Percentiles rank a stretch among this genome's conserved stretches.
Conservation (phyloP, 305 asterid genomes). For the Withania somnifera region DNA sequence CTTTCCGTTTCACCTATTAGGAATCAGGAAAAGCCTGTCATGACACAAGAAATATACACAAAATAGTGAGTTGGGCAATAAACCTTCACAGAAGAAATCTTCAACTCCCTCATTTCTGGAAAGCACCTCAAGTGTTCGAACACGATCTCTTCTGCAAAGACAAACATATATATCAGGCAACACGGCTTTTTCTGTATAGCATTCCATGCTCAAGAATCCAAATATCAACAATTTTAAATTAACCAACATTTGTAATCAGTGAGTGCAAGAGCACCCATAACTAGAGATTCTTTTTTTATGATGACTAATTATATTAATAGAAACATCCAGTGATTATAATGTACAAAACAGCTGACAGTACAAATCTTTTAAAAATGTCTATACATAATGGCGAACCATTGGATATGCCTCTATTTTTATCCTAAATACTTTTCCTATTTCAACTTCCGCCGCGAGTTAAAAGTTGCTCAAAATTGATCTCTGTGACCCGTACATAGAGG, state of each 20-base stretch:
- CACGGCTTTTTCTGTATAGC: neutral
- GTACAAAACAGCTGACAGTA: too few relatives aligned
- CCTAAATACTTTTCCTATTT: too few relatives aligned
- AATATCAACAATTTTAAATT: neutral
- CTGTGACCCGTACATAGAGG: too few relatives aligned
- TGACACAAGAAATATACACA: neutral
- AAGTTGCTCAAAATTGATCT: too few relatives aligned
- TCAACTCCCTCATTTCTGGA: constrained; percentile 39
- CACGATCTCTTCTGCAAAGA: constrained; percentile 38
- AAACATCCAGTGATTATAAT: too few relatives aligned
- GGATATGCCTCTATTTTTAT: too few relatives aligned
- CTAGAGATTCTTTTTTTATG: neutral
- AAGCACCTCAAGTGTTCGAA: constrained; percentile 37
- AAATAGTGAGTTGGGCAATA: neutral
- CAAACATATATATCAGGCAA: neutral
- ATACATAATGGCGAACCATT: too few relatives aligned
- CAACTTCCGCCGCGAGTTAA: too few relatives aligned
- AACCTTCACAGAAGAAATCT: constrained; percentile 49
- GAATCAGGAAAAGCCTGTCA: constrained; percentile 5
- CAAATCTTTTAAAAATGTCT: too few relatives aligned
- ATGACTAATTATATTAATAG: too few relatives aligned
- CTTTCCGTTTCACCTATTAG: constrained; percentile 46
- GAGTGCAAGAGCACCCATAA: neutral
- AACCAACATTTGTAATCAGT: neutral
- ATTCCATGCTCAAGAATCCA: neutral